Evolutionary conservation across 2,329 filamentous ascomycete species (phyloP).

Genomic region (Penicillium digitatum): DNA sequence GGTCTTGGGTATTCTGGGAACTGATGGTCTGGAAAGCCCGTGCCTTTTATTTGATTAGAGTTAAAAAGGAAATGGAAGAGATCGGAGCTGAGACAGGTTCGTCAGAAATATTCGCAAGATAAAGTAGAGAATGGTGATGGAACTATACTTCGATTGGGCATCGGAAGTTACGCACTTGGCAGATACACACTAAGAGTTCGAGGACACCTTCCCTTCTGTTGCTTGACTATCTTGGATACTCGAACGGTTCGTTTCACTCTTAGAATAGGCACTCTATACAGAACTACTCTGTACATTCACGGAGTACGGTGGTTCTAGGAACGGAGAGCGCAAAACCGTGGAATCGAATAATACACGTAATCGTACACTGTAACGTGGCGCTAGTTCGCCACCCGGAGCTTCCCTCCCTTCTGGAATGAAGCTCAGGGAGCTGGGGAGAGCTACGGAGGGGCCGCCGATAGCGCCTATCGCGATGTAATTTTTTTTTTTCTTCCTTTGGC

Average conservation of each 20-base stretch:
- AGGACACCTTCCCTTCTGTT: not conserved
- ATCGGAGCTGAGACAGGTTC: not conserved
- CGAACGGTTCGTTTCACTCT: too few species aligned
- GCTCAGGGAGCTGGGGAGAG: constrained; percentile 23
- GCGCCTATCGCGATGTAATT: constrained; percentile 19
- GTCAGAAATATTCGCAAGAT: not conserved
- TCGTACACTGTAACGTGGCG: constrained; percentile 16
- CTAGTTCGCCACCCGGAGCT: constrained; percentile 24
- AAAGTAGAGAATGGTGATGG: too few species aligned
- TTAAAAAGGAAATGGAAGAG: not conserved
- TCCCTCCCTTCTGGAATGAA: constrained; percentile 24
- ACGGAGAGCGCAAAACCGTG: not conserved
- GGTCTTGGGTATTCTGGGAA: constrained; percentile 1
- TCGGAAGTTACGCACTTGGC: not conserved
- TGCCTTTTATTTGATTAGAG: not conserved
- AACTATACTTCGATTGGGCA: not conserved
- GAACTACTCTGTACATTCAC: too few species aligned
- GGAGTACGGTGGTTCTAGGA: too few species aligned
- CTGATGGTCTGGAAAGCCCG: not conserved
- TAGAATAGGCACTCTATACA: too few species aligned
- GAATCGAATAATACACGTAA: not conserved
- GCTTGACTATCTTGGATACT: not conserved
- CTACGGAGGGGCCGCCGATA: constrained; percentile 29
- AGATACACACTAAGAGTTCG: not conserved
- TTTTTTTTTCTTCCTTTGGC: not conserved